Conservation (phyloP, 2,329 filamentous ascomycete species). For the Botrytis elliptica region DNA sequence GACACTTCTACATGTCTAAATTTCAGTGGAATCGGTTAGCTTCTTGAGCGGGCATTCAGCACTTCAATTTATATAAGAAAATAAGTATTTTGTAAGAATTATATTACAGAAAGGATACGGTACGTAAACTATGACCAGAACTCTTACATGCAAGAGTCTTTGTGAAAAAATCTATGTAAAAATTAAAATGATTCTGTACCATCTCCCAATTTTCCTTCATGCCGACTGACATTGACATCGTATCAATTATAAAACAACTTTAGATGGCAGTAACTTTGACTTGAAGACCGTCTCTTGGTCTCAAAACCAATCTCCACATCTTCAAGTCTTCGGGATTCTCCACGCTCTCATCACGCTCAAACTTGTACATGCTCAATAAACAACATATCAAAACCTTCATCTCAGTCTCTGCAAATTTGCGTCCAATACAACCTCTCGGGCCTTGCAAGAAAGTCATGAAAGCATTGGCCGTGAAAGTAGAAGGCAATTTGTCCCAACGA, state of each 20-base stretch:
- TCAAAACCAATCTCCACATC: slow-evolving; percentile 49
- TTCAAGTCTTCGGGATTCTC: slow-evolving; percentile 47
- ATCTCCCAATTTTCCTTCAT: not conserved
- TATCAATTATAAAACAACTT: slow-evolving; percentile 31
- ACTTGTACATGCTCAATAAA: slow-evolving; percentile 40
- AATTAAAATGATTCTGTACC: not conserved
- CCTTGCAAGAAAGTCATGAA: slow-evolving; percentile 36
- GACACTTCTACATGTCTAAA: not conserved
- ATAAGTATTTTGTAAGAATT: not conserved
- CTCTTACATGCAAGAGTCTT: not conserved
- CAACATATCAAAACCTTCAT: slow-evolving; percentile 41
- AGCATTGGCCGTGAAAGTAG: slow-evolving; percentile 38
- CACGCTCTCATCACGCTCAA: slow-evolving; percentile 41
- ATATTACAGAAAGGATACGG: not conserved
- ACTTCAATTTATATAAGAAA: not conserved
- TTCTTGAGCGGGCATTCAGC: not conserved
- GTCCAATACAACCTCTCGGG: slow-evolving; percentile 39
- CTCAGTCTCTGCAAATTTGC: slow-evolving; percentile 41
- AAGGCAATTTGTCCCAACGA: slow-evolving; percentile 44
- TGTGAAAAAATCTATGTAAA: not conserved
- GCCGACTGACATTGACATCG: too few species aligned
- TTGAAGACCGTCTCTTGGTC: slow-evolving; percentile 44
- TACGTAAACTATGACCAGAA: not conserved
- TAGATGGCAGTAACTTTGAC: slow-evolving; percentile 12
- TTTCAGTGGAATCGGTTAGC: not conserved